Evolutionary conservation across 495 filamentous ascomycete species (phyloP), one percentile per base, ranked within the genome.

Genomic region (Penicillium steckii): DNA sequence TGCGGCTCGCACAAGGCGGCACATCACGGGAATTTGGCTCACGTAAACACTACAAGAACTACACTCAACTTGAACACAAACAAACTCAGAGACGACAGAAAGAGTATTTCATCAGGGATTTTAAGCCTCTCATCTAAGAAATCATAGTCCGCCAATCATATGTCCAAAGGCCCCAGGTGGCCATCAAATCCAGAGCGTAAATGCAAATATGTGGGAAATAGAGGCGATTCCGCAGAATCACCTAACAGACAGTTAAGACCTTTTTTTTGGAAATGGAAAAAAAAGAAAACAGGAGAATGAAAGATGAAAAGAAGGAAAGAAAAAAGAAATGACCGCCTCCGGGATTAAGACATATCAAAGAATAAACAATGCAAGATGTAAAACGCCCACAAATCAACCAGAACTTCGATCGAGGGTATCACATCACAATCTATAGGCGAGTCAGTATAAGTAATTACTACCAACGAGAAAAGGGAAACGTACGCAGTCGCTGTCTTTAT

Each of bases 401-500:
- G 44, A 54, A 56, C 44, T 37, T 45, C 47, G 42, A 33, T 42
- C 38, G 10, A 48, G 72, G 74, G 73, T 76, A 78, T 83, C 74
- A 86, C 83, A 85, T 85, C 54, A 85, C 69, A 68, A 81, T 67
- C 83, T 86, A 57, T 4, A 13, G 21, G 13, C 19, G 37, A 9
- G 62, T 74, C 59, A 80, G 71, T 33, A 50, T 41, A 24, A 46
- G 21, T 24, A 12, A 21, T 6, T 18, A 3, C n/a, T 18, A 7
- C 18, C 8, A 9, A 37, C 3, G 22, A 27, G 24, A 33, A 23
- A 15, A 41, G 32, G n/a, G 51, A 48, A 32, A 80, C 92, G 83
- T 86, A 96, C 94, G 70, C 94, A 98, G 68, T 97, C 93, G 55
- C 80, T 80, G 27, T 95, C 88, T 52, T 87, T 80, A 66, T 90